phyloP scores from a whole-genome alignment of 495 filamentous ascomycete genomes.

The Physcia stellaris region DNA sequence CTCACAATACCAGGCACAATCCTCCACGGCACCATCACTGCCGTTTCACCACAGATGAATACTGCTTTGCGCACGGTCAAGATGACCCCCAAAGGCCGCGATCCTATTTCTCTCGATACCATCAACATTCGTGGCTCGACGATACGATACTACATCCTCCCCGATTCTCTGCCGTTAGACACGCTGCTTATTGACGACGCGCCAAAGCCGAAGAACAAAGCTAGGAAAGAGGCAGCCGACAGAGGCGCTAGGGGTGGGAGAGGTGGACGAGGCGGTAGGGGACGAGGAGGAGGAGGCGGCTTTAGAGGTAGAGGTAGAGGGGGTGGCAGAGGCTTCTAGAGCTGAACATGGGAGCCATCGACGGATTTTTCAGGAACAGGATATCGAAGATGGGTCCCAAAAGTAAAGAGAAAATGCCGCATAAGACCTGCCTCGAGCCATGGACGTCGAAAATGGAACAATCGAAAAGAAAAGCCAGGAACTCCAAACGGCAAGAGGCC shows the following conservation, averaged over 20 bases:
- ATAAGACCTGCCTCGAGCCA: no score
- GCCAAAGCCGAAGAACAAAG: conserved; percentile 98
- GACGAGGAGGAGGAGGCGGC: conserved; percentile 34
- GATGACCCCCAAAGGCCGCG: conserved; percentile 79
- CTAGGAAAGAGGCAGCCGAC: conserved; percentile 73
- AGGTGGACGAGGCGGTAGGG: conserved; percentile 38
- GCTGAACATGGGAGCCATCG: no score
- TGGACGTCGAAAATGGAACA: no score
- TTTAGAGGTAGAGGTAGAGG: conserved; percentile 53
- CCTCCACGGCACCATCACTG: conserved; percentile 87
- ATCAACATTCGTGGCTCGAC: conserved; percentile 92
- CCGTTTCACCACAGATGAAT: conserved; percentile 95
- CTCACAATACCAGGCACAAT: conserved; percentile 94
- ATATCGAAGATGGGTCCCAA: no score
- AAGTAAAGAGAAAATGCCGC: no score
- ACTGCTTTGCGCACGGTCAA: conserved; percentile 85
- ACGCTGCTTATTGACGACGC: conserved; percentile 90
- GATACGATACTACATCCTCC: conserved; percentile 87
- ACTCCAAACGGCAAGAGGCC: no score
- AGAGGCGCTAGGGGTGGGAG: conserved; percentile 45
- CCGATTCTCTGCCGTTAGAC: conserved; percentile 86
- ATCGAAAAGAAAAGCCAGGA: no score
- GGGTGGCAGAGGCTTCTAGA: no score
- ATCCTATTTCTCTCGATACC: conserved; percentile 76
- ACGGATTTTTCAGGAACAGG: no score